A percentile compares a stretch with the other conserved stretches of the same genome.
These are phyloP conservation scores for Heliocybe sulcata DNA, from an alignment of 1,284 basidiomycete genomes.

Conservation along the genomic window DNA sequence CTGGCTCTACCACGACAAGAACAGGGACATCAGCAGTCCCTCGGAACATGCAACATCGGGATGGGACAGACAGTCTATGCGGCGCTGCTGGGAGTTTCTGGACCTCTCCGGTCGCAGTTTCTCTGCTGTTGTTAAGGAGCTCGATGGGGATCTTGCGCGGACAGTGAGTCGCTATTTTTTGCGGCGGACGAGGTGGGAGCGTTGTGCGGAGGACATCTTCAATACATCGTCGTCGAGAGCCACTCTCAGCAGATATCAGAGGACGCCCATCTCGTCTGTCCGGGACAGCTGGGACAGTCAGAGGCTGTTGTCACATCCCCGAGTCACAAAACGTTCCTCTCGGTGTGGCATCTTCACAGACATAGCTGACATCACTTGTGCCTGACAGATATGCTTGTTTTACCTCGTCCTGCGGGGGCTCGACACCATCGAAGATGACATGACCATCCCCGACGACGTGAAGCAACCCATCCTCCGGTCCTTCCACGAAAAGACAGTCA, in stretches of 20 bases:
- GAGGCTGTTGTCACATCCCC: too few species aligned
- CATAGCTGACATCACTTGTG: not conserved
- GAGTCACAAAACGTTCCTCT: not conserved
- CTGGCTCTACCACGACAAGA: conserved; percentile 71
- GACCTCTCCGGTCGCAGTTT: conserved; percentile 90
- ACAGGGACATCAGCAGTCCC: conserved; percentile 72
- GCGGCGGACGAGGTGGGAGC: not conserved
- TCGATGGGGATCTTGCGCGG: conserved; percentile 91
- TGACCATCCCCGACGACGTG: conserved; percentile 83
- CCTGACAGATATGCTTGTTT: conserved; percentile 80
- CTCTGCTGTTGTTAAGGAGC: conserved; percentile 91
- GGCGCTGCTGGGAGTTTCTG: conserved; percentile 85
- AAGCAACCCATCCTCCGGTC: conserved; percentile 85
- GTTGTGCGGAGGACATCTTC: too few species aligned
- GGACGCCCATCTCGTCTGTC: too few species aligned
- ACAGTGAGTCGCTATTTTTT: conserved; percentile 54
- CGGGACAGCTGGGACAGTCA: too few species aligned
- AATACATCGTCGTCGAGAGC: not conserved
- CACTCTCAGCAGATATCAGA: conserved; percentile 3
- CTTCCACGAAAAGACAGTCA: conserved; percentile 79
- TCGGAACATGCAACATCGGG: conserved; percentile 70
- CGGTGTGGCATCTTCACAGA: not conserved
- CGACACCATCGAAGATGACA: conserved; percentile 98
- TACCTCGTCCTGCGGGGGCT: conserved; percentile 92
- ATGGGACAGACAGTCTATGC: conserved; percentile 83